These are phyloP conservation scores for Colletotrichum lindemuthianum DNA, from an alignment of 2,329 filamentous ascomycete genomes.

Conservation along the genomic window DNA sequence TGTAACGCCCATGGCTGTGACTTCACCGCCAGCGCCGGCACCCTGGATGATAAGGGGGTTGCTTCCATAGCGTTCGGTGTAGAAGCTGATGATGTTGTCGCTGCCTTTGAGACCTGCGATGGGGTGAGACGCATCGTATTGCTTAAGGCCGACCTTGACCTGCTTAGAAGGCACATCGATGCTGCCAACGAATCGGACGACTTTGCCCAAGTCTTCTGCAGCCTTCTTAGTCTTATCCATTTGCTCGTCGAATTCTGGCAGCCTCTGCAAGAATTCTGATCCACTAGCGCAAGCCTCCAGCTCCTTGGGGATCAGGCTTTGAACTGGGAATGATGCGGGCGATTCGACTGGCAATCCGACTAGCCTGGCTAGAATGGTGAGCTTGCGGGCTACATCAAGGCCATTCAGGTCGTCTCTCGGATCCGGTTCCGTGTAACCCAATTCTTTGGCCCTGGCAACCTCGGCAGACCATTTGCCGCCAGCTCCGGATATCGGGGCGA, in stretches of 20 bases:
- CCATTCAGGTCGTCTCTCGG: constrained; percentile 89
- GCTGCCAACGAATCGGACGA: constrained; percentile 92
- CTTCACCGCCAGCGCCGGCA: constrained; percentile 91
- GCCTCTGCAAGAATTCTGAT: constrained; percentile 84
- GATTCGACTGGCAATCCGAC: constrained; percentile 84
- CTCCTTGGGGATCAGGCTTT: constrained; percentile 90
- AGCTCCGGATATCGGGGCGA: constrained; percentile 80
- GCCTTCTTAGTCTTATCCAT: constrained; percentile 90
- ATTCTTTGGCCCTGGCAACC: constrained; percentile 89
- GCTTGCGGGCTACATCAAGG: constrained; percentile 91
- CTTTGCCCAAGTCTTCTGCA: constrained; percentile 89
- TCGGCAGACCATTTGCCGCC: constrained; percentile 91
- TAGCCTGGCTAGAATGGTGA: constrained; percentile 92
- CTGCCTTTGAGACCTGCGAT: constrained; percentile 96
- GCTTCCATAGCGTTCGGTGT: constrained; percentile 91
- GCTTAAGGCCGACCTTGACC: constrained; percentile 93
- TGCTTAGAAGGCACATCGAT: constrained; percentile 84
- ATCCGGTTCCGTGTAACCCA: constrained; percentile 93
- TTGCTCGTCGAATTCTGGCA: constrained; percentile 84
- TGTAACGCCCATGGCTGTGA: constrained; percentile 98
- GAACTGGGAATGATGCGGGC: constrained; percentile 90
- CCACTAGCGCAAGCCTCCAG: constrained; percentile 81
- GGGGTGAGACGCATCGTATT: constrained; percentile 86
- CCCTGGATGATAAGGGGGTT: constrained; percentile 96
- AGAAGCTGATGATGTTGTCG: constrained; percentile 99